Conservation (phyloP, 805 yeast species). For the Candida insectalens region DNA sequence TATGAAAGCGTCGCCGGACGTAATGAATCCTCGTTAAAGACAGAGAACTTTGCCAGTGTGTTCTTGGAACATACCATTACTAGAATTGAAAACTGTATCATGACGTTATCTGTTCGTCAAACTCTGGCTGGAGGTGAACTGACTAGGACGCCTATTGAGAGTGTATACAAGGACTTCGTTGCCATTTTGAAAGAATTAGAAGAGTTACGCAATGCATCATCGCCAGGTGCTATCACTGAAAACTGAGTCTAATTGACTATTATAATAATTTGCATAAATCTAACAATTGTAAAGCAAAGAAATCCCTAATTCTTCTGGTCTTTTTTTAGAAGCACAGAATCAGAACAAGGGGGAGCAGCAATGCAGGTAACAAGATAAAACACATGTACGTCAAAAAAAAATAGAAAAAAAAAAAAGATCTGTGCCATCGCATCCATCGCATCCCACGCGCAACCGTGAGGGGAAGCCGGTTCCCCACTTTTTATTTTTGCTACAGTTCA, state of each 20-base stretch:
- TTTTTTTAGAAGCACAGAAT: too few species aligned
- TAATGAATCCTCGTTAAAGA: slow-evolving; percentile 11
- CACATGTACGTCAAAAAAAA: too few species aligned
- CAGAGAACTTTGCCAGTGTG: slow-evolving; percentile 37
- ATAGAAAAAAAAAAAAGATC: not conserved
- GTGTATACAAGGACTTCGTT: slow-evolving; percentile 4
- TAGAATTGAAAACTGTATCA: slow-evolving; percentile 54
- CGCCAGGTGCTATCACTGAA: not conserved
- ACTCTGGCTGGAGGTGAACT: slow-evolving; percentile 2
- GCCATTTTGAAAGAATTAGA: slow-evolving; percentile 5
- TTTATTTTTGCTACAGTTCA: too few species aligned
- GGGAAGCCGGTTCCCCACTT: too few species aligned
- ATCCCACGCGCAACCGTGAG: too few species aligned
- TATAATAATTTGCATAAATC: too few species aligned
- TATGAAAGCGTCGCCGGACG: slow-evolving; percentile 10
- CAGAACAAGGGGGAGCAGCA: too few species aligned
- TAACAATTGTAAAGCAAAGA: too few species aligned
- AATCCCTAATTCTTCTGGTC: too few species aligned
- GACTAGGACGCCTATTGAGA: not conserved
- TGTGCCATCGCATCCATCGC: too few species aligned
- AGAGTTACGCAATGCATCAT: not conserved
- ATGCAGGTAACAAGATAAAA: too few species aligned
- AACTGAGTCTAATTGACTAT: too few species aligned
- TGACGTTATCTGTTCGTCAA: slow-evolving; percentile 30
- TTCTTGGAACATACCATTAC: slow-evolving; percentile 59